Base-by-base conservation (phyloP, 1,284 basidiomycete species). In the Mycena sp. region DNA sequence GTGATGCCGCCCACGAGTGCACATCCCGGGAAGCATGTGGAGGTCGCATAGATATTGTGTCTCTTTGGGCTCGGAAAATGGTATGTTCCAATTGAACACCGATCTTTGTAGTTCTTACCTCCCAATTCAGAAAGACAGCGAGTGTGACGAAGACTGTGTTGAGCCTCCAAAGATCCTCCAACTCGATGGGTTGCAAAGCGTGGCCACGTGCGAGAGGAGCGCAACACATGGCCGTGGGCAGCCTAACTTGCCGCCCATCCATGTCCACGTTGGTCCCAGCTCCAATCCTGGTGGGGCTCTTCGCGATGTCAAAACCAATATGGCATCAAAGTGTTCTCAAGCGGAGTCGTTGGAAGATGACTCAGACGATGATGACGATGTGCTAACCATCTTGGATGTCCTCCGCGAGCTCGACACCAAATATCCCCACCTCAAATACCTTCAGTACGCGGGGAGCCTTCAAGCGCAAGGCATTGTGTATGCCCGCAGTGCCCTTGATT, bases 61-160 rank as follows among this genome's bases (percentile, higher is more conserved):
- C 21, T 5, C 29, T 51, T 23, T 51, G 49, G 49, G 49, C 49
- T 3, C 49, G 49, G 17, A 51, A 51, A 51, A 21, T 51, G 19
- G 49, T 51, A 26, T 38, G 49, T 38, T 21, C 4, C 1, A 3
- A 11, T 4, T 17, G n/a, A 11, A 3, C 21, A 37, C 26, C 26
- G 49, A 23, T n/a, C 32, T 49, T 46, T n/a, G n/a, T n/a, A n/a
- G 14, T 12, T 35, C 30, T 32, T 4, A 49, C 19, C 12, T n/a
- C n/a, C n/a, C n/a, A n/a, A n/a, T n/a, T n/a, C n/a, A n/a, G 49
- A 30, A 51, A 25, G 49, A 51, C 12, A 35, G 49, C 49, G 49
- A 51, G 25, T 29, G 21, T 17, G 12, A 14, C 30, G 48, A 50
- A 3, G 48, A 50, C 16, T 50, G 48, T 17, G n/a, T 50, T 17